Percentiles rank a stretch among this genome's conserved stretches.
Evolutionary conservation across 768 basidiomycete species (phyloP).

Genomic region (Lanmaoa rubissima): DNA sequence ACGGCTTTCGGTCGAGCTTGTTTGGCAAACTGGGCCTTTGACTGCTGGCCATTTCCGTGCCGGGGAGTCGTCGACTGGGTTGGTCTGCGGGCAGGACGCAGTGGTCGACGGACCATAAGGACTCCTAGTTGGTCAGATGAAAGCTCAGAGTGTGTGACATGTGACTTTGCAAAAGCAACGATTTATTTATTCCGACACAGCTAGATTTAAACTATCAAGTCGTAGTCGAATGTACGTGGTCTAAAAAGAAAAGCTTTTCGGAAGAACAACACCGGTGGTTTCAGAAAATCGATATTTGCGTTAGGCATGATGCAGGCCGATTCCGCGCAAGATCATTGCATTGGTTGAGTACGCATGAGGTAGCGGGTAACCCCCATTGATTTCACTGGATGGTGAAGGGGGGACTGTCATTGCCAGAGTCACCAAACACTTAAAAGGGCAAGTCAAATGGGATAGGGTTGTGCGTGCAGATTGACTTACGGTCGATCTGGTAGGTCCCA

Average conservation of each 20-base stretch:
- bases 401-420: conserved; percentile 32
- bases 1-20: conserved; percentile 17
- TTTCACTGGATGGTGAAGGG: conserved; percentile 24
- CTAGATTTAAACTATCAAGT: too few relatives aligned
- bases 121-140: not conserved
- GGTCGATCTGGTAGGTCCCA: conserved; percentile 35
- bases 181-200: not conserved
- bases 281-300: not conserved
- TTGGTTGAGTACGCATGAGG: not conserved
- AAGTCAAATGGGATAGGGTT: conserved; percentile 1
- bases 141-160: not conserved
- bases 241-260: not conserved
- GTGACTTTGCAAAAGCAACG: not conserved
- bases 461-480: conserved; percentile 19
- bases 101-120: conserved; percentile 12
- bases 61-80: not conserved
- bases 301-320: too few relatives aligned
- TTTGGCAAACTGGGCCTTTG: conserved; percentile 6
- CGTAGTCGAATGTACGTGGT: too few relatives aligned
- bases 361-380: not conserved
- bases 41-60: not conserved
- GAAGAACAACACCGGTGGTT: too few relatives aligned
- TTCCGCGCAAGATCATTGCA: too few relatives aligned
- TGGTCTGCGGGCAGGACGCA: not conserved
- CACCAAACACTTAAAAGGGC: conserved; percentile 30